Evolutionary conservation across 1,139 yeast genomes (phyloP), one percentile per base, ranked within the genome.

Genomic region (Kodamaea suecica): DNA sequence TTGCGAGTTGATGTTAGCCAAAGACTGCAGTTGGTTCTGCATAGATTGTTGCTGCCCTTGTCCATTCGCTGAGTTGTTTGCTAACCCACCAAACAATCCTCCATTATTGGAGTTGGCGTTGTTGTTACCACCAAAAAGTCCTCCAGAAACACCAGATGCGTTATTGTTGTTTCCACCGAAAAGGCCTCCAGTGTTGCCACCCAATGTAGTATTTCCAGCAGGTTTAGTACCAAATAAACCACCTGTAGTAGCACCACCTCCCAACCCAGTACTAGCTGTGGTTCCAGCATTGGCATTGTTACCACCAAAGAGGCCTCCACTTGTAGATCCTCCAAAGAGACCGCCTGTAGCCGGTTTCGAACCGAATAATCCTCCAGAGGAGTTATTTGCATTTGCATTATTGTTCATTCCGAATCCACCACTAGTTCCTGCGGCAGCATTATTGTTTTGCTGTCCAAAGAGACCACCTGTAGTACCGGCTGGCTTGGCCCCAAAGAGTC

Each of bases 1-100:
- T 42, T 73, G 80, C 28, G 73, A 69, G 37, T 70, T 66, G 23
- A 78, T 64, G 25, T 74, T 76, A 27, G 66, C 53, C 52, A 64
- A 49, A 40, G 65, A 44, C 32, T 56, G 63, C 26, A 50, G 59
- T 31, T 44, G 58, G 36, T 52, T 65, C 33, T 53, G 60, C 31
- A 48, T 34, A 37, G 50, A 27, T 8, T 25, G 17, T 14, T 34
- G 41, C 33, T 50, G 49, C 23, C 30, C 29, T n/a, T n/a, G n/a
- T n/a, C n/a, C n/a, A n/a, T n/a, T n/a, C n/a, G n/a, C n/a, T n/a
- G n/a, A n/a, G 13, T 17, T 10, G 29, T 29, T 27, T 27, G 30
- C 43, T 7, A 15, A 28, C 12, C 30, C 30, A 9, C 29, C 26
- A 12, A 29, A 21, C 29, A 37, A 31, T n/a, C 39, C 39, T 2